Base-by-base conservation (phyloP, 345 rosid species). In the Turnera subulata region DNA sequence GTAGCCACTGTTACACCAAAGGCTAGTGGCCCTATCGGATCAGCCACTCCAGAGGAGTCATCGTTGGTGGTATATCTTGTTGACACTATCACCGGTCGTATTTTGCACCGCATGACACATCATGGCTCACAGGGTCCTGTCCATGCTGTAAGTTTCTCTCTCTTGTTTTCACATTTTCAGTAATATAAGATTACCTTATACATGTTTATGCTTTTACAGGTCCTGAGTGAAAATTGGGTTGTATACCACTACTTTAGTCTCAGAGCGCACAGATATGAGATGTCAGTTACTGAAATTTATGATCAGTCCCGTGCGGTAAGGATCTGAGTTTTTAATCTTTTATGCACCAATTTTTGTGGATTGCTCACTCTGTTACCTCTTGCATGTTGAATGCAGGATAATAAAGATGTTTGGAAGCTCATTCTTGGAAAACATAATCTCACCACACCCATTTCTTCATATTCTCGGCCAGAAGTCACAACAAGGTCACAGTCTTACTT, bases 281-380 rank as follows among this genome's bases (percentile, higher is more conserved):
- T 94, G 84, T 82, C 99, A 1, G 97, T 94, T 46, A 73, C 84
- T 40, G 99, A 94, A 78, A 84, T 90, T 29, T 94, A 85, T 75
- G 97, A 94, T 65, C 97, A 90, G 67, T 94, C 97, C 49, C 85
- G 99, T 37, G 99, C 99, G 71, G 99, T 94, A 90, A 53, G 86
- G 12, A 14, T 45, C 13, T 46, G 23, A 45, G 17, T 46, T 46
- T 33, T 46, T 15, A 13, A 29, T 29, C 25, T 40, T n/a, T 20
- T 15, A 11, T 49, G 21, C 56, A 26, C 13, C 37, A 39, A 21
- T 43, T 42, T 51, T 35, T 44, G 1, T 59, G 54, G 55, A 32
- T 40, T 23, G 10, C 33, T 39, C 23, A 5, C 47, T 49, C 62
- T 40, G 50, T 52, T 29, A 46, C 59, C 57, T 69, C 53, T 37